Base-by-base conservation (phyloP, 208 protist species). In the Tetramitus jugosus region DNA sequence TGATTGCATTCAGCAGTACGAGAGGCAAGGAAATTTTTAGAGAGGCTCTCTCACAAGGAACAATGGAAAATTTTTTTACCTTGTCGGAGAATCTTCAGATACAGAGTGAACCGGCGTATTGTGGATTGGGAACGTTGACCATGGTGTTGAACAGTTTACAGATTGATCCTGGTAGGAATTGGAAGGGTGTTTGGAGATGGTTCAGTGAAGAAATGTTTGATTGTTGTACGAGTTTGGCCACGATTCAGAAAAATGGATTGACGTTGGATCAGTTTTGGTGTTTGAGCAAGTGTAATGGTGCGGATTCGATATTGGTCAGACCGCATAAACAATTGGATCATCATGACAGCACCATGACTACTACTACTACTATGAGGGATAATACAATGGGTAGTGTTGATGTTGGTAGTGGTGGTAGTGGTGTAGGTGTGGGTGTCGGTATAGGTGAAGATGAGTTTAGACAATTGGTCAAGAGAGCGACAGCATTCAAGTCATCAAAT, bases 81-180 rank as follows among this genome's bases (percentile, higher is more conserved):
- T 31, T 83, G 14, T 46, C 62, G n/a, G 79, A 78, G 33, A 33
- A 83, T 31, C 81, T 78, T 78, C 43, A 80, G 37, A 83, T 80
- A 26, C 81, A 83, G 68, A 23, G n/a, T 23, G 81, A 83, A 31
- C 81, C 81, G 10, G 77, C 81, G 35, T 79, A 46, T 74, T 53
- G 3, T 49, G 77, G 35, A 33, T 78, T 84, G 8, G 76, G 67
- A 69, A 81, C 76, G 20, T 31, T 82, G 20, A 29, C 31, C 0
- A 82, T 84, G 7, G 62, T 79, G 1, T 40, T 85, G 23, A 85
- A 85, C 46, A n/a, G 78, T 3, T 64, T 85, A 23, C 37, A 64
- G 37, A 60, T 85, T 29, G 80, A 84, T 46, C 64, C 76, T 13
- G 7, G 23, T 14, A 76, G 62, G 13, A 46, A 37, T 26, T 84